Evolutionary conservation across 192 early-diverging fungal species (phyloP).

Genomic region (Coemansia biformis): DNA sequence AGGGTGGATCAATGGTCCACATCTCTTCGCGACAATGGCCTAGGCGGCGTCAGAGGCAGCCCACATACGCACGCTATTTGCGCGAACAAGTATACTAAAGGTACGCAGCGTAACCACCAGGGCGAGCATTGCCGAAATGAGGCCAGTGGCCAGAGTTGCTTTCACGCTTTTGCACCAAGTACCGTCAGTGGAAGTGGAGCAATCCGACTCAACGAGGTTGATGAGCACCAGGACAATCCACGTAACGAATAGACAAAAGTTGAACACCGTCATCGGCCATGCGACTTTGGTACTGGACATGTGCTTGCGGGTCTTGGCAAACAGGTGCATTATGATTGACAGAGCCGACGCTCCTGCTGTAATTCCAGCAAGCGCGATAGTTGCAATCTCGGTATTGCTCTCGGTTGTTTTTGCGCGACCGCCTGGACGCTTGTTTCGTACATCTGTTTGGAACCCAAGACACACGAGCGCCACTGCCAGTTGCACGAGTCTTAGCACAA

Average conservation of each 20-base stretch:
- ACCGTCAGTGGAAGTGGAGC: slow-evolving; percentile 25
- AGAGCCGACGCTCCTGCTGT: slow-evolving; percentile 21
- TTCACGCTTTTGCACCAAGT: slow-evolving; percentile 35
- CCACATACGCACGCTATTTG: slow-evolving; percentile 22
- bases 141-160: slow-evolving; percentile 23
- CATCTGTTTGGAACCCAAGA: slow-evolving; percentile 29
- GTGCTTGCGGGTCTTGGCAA: slow-evolving; percentile 22
- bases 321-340: slow-evolving; percentile 29
- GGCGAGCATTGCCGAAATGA: slow-evolving; percentile 42
- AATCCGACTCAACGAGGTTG: slow-evolving; percentile 39
- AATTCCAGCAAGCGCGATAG: slow-evolving; percentile 21
- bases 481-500: slow-evolving; percentile 20
- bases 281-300: slow-evolving; percentile 23
- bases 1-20: no score
- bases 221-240: slow-evolving; percentile 45
- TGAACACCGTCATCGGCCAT: slow-evolving; percentile 28
- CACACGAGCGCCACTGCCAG: slow-evolving; percentile 30
- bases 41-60: neutral
- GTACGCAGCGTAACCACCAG: slow-evolving; percentile 33
- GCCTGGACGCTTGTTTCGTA: slow-evolving; percentile 18
- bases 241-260: slow-evolving; percentile 27
- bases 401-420: slow-evolving; percentile 7
- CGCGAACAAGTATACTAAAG: slow-evolving; percentile 34
- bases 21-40: no score
- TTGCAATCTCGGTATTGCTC: slow-evolving; percentile 25